Conservation (phyloP, 129 eudicot genomes). For the Erigeron canadensis region DNA sequence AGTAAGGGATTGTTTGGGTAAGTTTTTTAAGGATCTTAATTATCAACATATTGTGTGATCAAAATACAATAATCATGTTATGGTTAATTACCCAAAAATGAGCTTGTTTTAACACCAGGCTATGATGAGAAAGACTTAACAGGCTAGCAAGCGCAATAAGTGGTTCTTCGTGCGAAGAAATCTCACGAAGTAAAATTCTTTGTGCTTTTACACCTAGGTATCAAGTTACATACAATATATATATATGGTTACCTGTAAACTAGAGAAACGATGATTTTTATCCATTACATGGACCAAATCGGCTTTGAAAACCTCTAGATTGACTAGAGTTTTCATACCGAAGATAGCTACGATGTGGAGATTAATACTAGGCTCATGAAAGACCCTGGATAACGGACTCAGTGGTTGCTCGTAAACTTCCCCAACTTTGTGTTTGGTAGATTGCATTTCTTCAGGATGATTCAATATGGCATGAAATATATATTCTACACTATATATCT, state of each 20-base stretch:
- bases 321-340: conserved; percentile 13
- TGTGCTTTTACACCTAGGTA: too few species aligned
- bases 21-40: too few species aligned
- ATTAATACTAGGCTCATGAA: conserved; percentile 28
- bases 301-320: conserved; percentile 12
- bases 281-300: background rate
- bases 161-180: background rate
- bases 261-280: conserved; percentile 22
- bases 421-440: background rate
- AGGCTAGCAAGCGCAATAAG: background rate
- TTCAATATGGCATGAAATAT: too few species aligned
- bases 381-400: conserved; percentile 17
- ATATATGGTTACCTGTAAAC: conserved; percentile 26
- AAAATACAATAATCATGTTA: too few species aligned
- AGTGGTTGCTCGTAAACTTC: conserved; percentile 16
- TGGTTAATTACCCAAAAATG: too few species aligned
- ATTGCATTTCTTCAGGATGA: background rate
- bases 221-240: background rate
- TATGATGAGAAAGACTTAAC: background rate
- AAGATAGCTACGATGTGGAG: conserved; percentile 16
- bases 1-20: too few species aligned
- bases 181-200: background rate
- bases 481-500: too few species aligned
- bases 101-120: background rate
- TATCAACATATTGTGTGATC: too few species aligned